Conservation (phyloP, 2,329 filamentous ascomycete genomes). For the Neofusicoccum cordaticola region DNA sequence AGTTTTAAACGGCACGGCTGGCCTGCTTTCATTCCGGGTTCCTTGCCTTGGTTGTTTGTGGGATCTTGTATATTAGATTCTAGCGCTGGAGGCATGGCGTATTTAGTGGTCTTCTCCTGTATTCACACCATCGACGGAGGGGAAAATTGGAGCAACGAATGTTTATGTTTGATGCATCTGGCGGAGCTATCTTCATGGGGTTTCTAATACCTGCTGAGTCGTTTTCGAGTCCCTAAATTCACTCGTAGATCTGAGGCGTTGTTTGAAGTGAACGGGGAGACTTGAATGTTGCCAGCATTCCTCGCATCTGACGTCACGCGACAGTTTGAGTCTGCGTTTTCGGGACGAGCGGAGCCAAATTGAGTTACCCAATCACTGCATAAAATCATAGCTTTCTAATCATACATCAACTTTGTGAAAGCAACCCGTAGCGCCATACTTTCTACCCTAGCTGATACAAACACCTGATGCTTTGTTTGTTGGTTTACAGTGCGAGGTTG, state of each 20-base stretch:
- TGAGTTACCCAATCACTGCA: background rate
- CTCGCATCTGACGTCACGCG: background rate
- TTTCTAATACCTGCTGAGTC: background rate
- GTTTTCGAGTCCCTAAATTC: no score
- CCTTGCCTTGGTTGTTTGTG: background rate
- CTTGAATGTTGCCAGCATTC: background rate
- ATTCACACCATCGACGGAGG: background rate
- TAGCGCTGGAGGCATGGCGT: conserved; percentile 11
- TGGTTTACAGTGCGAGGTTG: conserved; percentile 57
- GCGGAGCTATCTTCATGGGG: background rate
- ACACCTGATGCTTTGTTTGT: background rate
- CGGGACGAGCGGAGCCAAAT: background rate
- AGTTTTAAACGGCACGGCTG: conserved; percentile 63
- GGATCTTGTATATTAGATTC: conserved; percentile 17
- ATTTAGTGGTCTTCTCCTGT: background rate
- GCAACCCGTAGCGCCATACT: background rate
- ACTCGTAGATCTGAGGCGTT: no score
- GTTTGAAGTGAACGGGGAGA: no score
- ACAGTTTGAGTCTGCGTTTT: background rate
- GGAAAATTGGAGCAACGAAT: conserved; percentile 11
- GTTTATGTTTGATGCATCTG: background rate
- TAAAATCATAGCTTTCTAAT: background rate
- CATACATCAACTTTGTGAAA: background rate
- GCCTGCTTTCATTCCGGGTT: background rate
- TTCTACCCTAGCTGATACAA: background rate